Conservation (phyloP, 768 basidiomycete species). For the Amanita pallidorosea region DNA sequence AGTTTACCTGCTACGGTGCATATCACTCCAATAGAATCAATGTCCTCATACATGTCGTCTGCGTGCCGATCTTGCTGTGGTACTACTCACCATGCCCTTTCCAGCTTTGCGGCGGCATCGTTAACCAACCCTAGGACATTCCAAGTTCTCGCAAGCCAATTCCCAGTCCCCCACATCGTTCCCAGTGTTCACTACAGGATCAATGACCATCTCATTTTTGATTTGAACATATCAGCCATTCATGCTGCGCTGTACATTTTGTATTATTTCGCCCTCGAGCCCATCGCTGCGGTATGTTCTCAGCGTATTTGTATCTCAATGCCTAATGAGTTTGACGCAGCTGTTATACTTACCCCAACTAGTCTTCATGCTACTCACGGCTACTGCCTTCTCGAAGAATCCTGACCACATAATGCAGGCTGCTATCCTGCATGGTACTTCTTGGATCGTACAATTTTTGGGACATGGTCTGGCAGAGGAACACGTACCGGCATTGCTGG, state of each 20-base stretch:
- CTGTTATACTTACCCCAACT: conserved; percentile 73
- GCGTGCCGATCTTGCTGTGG: conserved; percentile 82
- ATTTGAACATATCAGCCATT: conserved; percentile 57
- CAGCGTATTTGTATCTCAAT: neutral
- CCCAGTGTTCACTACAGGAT: conserved; percentile 41
- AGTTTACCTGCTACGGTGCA: conserved; percentile 86
- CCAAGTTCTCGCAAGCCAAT: conserved; percentile 36
- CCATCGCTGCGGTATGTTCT: conserved; percentile 69
- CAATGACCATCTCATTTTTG: conserved; percentile 57
- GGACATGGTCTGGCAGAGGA: conserved; percentile 85
- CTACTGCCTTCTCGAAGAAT: conserved; percentile 52
- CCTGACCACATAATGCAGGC: conserved; percentile 47
- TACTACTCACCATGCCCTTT: conserved; percentile 14
- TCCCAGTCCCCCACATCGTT: conserved; percentile 44
- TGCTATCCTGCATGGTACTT: conserved; percentile 43
- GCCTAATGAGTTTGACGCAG: conserved; percentile 25
- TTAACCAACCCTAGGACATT: conserved; percentile 38
- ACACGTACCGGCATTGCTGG: conserved; percentile 80
- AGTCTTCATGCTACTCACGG: conserved; percentile 49
- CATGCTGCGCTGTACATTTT: conserved; percentile 44
- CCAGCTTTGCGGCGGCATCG: conserved; percentile 3
- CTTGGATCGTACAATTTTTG: conserved; percentile 88
- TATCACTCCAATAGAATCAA: conserved; percentile 84
- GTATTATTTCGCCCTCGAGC: conserved; percentile 81
- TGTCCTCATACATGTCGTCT: conserved; percentile 75